Conservation (phyloP, 352 stramenopile genomes). For the Phytophthora boehmeriae region DNA sequence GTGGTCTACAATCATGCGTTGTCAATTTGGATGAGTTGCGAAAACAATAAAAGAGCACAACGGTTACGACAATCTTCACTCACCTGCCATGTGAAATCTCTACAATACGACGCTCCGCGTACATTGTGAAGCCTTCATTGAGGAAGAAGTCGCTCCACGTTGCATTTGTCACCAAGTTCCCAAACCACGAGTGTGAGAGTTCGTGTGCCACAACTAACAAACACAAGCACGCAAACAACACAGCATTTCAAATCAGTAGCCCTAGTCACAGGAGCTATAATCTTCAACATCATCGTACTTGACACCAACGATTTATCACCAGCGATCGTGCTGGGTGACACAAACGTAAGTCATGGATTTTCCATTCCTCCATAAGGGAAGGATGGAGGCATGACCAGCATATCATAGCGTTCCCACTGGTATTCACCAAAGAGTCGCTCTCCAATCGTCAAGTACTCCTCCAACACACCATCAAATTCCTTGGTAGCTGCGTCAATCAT, state of each 20-base stretch:
- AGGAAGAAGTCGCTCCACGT: slow-evolving; percentile 90
- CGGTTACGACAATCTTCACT: background rate
- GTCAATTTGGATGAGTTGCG: background rate
- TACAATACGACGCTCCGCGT: slow-evolving; percentile 74
- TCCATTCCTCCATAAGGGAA: slow-evolving; percentile 99
- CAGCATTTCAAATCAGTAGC: background rate
- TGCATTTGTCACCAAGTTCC: slow-evolving; percentile 84
- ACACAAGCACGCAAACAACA: slow-evolving; percentile 2
- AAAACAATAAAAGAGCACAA: background rate
- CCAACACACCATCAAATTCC: slow-evolving; percentile 79
- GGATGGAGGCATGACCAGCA: slow-evolving; percentile 87
- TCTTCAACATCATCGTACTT: slow-evolving; percentile 32
- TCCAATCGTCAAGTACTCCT: slow-evolving; percentile 74
- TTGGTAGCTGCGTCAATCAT: slow-evolving; percentile 76
- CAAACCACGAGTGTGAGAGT: slow-evolving; percentile 88
- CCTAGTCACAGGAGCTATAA: background rate
- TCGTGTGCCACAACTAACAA: slow-evolving; percentile 77
- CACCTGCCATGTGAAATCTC: slow-evolving; percentile 73
- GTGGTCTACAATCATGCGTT: slow-evolving; percentile 27
- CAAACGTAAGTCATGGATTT: slow-evolving; percentile 91
- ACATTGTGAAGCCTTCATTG: slow-evolving; percentile 91
- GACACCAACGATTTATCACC: slow-evolving; percentile 81
- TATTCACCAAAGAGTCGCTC: slow-evolving; percentile 86
- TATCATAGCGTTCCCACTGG: slow-evolving; percentile 84
- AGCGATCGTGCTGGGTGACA: slow-evolving; percentile 78